These are phyloP conservation scores for Linum trigynum DNA, from an alignment of 345 rosid genomes.

Conservation along the genomic window DNA sequence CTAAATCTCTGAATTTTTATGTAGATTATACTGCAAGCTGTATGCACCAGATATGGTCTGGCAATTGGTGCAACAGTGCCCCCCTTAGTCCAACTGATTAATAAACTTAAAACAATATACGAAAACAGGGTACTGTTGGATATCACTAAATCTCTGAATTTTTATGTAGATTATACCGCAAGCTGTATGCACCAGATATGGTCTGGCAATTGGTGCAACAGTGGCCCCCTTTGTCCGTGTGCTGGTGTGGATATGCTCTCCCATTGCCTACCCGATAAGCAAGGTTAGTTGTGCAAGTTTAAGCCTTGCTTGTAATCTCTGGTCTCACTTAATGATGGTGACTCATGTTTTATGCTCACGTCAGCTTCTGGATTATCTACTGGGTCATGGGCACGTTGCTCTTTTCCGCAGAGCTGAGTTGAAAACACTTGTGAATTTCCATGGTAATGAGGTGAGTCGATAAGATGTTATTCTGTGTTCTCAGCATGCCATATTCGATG, in stretches of 20 bases:
- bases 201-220: conserved; percentile 10
- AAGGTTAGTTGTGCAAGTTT: neutral
- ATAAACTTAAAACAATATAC: too few species aligned
- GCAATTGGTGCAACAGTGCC: conserved; percentile 9
- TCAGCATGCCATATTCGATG: neutral
- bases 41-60: conserved; percentile 6
- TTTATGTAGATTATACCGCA: conserved; percentile 2
- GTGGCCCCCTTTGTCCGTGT: conserved; percentile 7
- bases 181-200: conserved; percentile 5
- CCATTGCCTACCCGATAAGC: conserved; percentile 7
- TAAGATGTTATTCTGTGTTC: neutral
- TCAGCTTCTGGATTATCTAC: conserved; percentile 5
- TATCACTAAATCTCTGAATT: neutral
- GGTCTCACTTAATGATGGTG: neutral
- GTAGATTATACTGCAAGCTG: conserved; percentile 6
- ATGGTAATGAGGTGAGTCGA: conserved; percentile 6
- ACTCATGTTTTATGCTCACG: neutral
- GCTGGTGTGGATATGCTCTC: conserved; percentile 8
- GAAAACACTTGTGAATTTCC: conserved; percentile 7
- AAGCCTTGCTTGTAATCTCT: neutral
- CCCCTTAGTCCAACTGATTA: too few species aligned
- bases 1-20: neutral
- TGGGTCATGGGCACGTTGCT: conserved; percentile 6
- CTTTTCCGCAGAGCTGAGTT: conserved; percentile 10
- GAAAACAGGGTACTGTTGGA: neutral